These are phyloP conservation scores for Chalaropsis thielavioides DNA, from an alignment of 2,329 filamentous ascomycete species.

Conservation along the genomic window DNA sequence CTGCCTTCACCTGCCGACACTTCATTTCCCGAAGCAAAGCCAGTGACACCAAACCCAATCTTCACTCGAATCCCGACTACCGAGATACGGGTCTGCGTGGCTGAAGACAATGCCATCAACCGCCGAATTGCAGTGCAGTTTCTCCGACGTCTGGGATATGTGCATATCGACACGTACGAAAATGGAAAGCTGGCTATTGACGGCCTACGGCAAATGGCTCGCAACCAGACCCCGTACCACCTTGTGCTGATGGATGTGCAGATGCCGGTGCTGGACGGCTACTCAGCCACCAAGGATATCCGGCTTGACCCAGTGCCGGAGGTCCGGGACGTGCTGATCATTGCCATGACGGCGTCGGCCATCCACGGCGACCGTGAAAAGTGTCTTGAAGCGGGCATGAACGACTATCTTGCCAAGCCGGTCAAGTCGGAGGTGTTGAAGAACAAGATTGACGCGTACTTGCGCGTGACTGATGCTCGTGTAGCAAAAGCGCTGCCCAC, in stretches of 20 bases:
- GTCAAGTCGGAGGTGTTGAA: constrained; percentile 80
- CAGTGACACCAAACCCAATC: constrained; percentile 36
- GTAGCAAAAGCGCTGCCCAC: constrained; percentile 19
- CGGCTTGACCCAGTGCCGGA: constrained; percentile 60
- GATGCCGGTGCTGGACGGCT: constrained; percentile 87
- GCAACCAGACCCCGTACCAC: constrained; percentile 65
- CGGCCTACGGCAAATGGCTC: constrained; percentile 59
- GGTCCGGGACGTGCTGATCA: constrained; percentile 75
- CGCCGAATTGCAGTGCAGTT: constrained; percentile 89
- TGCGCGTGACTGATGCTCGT: constrained; percentile 27
- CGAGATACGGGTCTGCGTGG: constrained; percentile 76
- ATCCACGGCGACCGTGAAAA: constrained; percentile 92
- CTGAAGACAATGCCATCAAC: constrained; percentile 91
- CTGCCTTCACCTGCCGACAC: background rate
- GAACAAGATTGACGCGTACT: constrained; percentile 56
- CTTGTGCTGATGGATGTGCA: constrained; percentile 92
- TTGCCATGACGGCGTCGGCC: constrained; percentile 91
- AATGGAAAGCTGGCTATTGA: constrained; percentile 82
- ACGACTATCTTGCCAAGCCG: constrained; percentile 90
- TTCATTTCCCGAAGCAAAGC: background rate
- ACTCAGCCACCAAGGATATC: constrained; percentile 75
- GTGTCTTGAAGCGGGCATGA: constrained; percentile 92
- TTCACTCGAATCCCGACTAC: constrained; percentile 61
- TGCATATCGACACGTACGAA: constrained; percentile 68
- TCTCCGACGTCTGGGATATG: constrained; percentile 70